Evolutionary conservation across 2,329 filamentous ascomycete genomes (phyloP).

Genomic region (Thielaviopsis euricoi): DNA sequence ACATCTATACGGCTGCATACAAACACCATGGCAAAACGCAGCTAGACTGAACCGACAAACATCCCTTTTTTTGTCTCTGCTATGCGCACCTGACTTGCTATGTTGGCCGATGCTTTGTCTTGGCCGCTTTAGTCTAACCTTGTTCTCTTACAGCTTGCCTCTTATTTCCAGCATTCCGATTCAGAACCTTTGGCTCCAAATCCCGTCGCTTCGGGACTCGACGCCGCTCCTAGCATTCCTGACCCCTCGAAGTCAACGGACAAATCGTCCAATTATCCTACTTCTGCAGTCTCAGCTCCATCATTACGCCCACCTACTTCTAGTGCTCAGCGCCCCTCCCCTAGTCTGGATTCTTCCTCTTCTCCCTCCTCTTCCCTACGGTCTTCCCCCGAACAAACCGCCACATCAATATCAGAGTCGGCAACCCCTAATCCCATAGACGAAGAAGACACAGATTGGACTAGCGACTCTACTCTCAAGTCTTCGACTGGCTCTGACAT

Average conservation of each 20-base stretch:
- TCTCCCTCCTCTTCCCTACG: not conserved
- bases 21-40: not conserved
- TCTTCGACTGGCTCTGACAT: not conserved
- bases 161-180: conserved; percentile 4
- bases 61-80: not conserved
- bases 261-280: not conserved
- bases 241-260: not conserved
- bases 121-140: not conserved
- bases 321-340: not conserved
- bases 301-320: not conserved
- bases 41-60: not conserved
- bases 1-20: not conserved
- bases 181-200: not conserved
- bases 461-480: conserved; percentile 5
- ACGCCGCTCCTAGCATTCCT: not conserved
- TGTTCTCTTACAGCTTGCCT: not conserved
- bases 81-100: not conserved
- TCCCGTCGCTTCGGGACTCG: not conserved
- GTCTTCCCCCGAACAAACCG: not conserved
- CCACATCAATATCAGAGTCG: not conserved
- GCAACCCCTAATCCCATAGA: not conserved
- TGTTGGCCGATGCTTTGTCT: not conserved
- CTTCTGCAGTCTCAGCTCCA: not conserved
- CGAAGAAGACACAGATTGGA: conserved; percentile 4
- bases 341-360: not conserved